A percentile compares a stretch with the other conserved stretches of the same genome.
phyloP scores from a whole-genome alignment of 345 rosid genomes.

The Dimocarpus longan region DNA sequence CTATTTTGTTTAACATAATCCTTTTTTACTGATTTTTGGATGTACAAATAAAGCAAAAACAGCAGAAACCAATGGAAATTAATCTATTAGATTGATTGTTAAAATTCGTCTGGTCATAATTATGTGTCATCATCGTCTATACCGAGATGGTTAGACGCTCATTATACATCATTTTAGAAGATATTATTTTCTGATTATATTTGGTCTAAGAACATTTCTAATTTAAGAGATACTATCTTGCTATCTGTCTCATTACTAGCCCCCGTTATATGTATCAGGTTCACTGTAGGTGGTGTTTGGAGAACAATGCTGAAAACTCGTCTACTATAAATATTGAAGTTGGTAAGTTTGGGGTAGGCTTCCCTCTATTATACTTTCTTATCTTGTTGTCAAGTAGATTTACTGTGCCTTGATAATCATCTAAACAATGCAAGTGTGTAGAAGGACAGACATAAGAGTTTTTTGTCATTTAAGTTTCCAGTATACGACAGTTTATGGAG shows the following conservation, averaged over 20 bases:
- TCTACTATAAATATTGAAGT: slow-evolving; percentile 71
- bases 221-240: not conserved
- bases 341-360: slow-evolving; percentile 51
- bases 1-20: not conserved
- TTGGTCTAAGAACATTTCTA: not conserved
- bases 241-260: not conserved
- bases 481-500: not conserved
- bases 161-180: not conserved
- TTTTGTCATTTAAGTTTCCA: not conserved
- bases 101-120: not conserved
- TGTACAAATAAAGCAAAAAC: not conserved
- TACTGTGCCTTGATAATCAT: not conserved
- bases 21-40: not conserved
- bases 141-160: not conserved
- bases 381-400: not conserved
- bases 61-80: not conserved
- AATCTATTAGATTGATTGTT: not conserved
- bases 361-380: slow-evolving; percentile 1
- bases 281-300: slow-evolving; percentile 83
- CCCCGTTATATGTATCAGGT: slow-evolving; percentile 48
- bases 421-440: not conserved
- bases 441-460: not conserved
- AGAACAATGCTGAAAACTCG: slow-evolving; percentile 61
- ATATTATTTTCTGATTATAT: not conserved
- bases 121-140: not conserved